Base-by-base conservation (phyloP, 306 rosid genomes). In the Vicia sativa region DNA sequence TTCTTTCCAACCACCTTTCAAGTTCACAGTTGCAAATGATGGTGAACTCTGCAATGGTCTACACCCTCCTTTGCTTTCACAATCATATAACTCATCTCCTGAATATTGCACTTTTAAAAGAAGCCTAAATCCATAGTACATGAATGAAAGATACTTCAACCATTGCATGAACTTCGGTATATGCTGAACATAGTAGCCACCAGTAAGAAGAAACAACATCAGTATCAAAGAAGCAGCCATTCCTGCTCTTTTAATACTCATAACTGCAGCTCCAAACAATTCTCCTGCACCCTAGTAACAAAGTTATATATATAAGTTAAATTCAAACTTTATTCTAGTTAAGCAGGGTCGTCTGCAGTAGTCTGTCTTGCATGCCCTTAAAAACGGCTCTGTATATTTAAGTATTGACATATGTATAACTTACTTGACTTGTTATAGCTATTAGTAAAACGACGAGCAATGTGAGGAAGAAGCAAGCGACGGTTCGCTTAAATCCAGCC, bases 141-240 rank as follows among this genome's bases (percentile, higher is more conserved):
- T 79, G 84, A 90, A 90, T 1, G 98, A 93, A 41, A 86, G 11
- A 70, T 90, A 88, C 87, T 93, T 93, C 81, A 93, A 61, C 98
- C 98, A 90, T 23, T 71, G 66, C 95, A 88, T 88, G 77, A 90
- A 90, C 74, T 77, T 78, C 9, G 97, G 97, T 77, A 90, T 90
- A 72, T 90, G 98, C 97, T 93, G 97, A 2, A 93, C 98, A 74
- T 90, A 93, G 58, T 93, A 93, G 43, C 98, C 98, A 67, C 98
- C 97, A 3, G 96, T 90, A 44, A 93, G 91, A 31, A 93, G 98
- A 74, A 93, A 93, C 14, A 93, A 31, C 98, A 93, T 90, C 9
- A 93, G 86, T 61, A 90, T 67, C 84, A 93, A 70, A 65, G 98
- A 82, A 50, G 98, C 97, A 72, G 81, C 84, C 78, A 82, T 80